Percentiles rank a stretch among this genome's conserved stretches.
These are phyloP conservation scores for Prosopis cineraria DNA, from an alignment of 306 rosid genomes.

Conservation along the genomic window DNA sequence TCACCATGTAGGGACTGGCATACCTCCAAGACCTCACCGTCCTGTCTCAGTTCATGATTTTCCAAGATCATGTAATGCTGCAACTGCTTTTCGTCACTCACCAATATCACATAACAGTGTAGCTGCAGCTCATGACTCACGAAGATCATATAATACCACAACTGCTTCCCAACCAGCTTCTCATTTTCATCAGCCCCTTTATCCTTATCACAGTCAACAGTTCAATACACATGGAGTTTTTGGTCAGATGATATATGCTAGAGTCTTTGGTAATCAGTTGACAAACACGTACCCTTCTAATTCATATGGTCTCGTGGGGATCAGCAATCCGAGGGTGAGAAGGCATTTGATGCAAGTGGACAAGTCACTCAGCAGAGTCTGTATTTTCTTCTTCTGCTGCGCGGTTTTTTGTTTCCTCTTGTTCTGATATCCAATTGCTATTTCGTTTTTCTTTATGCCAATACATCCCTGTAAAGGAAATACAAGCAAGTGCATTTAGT, in stretches of 20 bases:
- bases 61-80: conserved; percentile 34
- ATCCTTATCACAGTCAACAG: conserved; percentile 41
- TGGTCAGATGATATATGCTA: conserved; percentile 73
- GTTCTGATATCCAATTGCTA: conserved; percentile 64
- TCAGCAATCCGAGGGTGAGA: conserved; percentile 62
- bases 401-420: conserved; percentile 63
- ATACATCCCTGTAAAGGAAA: conserved; percentile 34
- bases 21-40: conserved; percentile 68
- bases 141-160: conserved; percentile 34
- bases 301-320: conserved; percentile 57
- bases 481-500: conserved; percentile 20
- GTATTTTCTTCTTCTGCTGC: conserved; percentile 82
- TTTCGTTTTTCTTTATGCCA: conserved; percentile 1
- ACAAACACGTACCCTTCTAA: conserved; percentile 62
- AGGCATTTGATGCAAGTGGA: conserved; percentile 71
- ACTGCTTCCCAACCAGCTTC: conserved; percentile 34
- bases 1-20: conserved; percentile 41
- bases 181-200: conserved; percentile 42
- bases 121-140: conserved; percentile 32
- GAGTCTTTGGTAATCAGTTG: conserved; percentile 71
- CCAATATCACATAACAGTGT: background rate
- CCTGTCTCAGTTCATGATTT: conserved; percentile 47
- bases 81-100: conserved; percentile 26
- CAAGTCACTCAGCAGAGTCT: conserved; percentile 69
- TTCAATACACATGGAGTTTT: conserved; percentile 48